Conservation (phyloP, 2,329 filamentous ascomycete species). For the Colletotrichum incanum region DNA sequence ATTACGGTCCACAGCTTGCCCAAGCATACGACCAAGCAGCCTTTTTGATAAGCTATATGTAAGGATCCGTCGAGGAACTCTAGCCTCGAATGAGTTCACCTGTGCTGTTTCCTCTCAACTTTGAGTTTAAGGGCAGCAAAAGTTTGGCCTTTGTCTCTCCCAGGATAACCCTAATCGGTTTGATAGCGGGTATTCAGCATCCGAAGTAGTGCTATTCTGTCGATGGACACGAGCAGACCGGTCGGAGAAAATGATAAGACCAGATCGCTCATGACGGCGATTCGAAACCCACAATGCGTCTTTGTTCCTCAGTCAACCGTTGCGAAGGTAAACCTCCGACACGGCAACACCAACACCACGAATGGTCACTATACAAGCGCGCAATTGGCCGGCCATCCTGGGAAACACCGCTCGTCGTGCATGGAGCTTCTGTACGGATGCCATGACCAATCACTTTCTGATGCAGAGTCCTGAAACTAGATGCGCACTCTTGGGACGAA, state of each 20-base stretch:
- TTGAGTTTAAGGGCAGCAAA: constrained; percentile 29
- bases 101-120: constrained; percentile 33
- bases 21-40: constrained; percentile 10
- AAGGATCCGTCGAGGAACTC: constrained; percentile 28
- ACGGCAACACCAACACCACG: constrained; percentile 6
- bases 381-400: constrained; percentile 24
- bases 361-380: not conserved
- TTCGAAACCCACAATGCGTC: not conserved
- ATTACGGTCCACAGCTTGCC: not conserved
- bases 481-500: constrained; percentile 30
- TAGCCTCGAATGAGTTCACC: constrained; percentile 34
- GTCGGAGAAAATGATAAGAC: not conserved
- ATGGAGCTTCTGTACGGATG: constrained; percentile 36
- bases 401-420: constrained; percentile 7
- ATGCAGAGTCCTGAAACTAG: constrained; percentile 43
- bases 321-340: not conserved
- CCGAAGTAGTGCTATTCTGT: not conserved
- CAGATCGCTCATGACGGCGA: not conserved
- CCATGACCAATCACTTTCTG: constrained; percentile 35
- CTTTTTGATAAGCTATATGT: not conserved
- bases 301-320: not conserved
- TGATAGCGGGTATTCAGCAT: not conserved
- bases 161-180: constrained; percentile 17
- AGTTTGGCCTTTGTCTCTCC: constrained; percentile 10
- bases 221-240: not conserved